Evolutionary conservation across 805 yeast genomes (phyloP), one percentile per base, ranked within the genome.

Genomic region (Millerago galiae): DNA sequence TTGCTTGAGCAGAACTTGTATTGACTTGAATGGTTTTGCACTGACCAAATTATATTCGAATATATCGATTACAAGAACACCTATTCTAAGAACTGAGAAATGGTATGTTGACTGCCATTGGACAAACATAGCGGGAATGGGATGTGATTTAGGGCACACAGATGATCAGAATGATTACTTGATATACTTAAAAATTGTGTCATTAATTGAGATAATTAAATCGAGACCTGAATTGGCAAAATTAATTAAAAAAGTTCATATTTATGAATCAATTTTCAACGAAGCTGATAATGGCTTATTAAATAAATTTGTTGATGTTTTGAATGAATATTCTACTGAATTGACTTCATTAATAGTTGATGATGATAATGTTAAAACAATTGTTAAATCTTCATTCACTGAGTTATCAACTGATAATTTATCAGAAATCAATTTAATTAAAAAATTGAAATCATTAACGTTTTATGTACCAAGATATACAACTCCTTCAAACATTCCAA

Each of bases 111-210:
- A 67, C 15, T 51, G 66, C 1, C 50, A 51, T 4, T 61, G 47
- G 37, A 69, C 78, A 1, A 61, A 65, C 37, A 41, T 75, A 3
- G 63, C 72, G 14, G 70, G 70, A 0, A 48, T 61, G 18, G 49
- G 57, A 8, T 7, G 7, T 7, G 60, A 66, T 3, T 52, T 65
- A 3, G 51, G 60, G 11, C 66, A 67, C 34, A 58, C 61, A 10
- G 45, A 42, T 0, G 63, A 64, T 31, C 65, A 66, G 36, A 67
- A 71, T 40, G 66, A 61, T 26, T 49, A 66, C 35, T 54, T 70
- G 15, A 54, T 65, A 10, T 49, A 58, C 24, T 55, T 66, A 17
- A 65, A 73, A 46, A 61, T 78, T 37, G 63, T 63, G 31, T 58
- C 70, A 3, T 54, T 79, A 33, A 37, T 65, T 11, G 65, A 66